Conservation (phyloP, 805 yeast genomes). For the Henningerozyma blattae region DNA sequence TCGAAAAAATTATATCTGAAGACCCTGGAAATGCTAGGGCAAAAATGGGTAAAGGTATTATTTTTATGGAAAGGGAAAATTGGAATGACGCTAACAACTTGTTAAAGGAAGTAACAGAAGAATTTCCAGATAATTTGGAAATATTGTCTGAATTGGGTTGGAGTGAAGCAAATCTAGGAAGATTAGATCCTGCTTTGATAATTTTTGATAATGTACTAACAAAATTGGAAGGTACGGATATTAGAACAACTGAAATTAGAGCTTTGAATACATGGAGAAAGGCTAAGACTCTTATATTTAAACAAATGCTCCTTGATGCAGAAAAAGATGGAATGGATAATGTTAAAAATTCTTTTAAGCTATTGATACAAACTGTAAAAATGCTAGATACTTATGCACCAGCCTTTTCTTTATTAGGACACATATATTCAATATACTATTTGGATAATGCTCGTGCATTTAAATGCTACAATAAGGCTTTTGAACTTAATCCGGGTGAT, state of each 20-base stretch:
- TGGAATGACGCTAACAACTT: slow-evolving; percentile 41
- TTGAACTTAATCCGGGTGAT: slow-evolving; percentile 74
- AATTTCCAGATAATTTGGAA: slow-evolving; percentile 39
- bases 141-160: slow-evolving; percentile 67
- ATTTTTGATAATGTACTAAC: slow-evolving; percentile 16
- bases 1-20: slow-evolving; percentile 43
- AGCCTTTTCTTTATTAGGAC: slow-evolving; percentile 72
- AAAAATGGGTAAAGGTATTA: slow-evolving; percentile 69
- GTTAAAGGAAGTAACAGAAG: slow-evolving; percentile 37
- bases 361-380: slow-evolving; percentile 50
- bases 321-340: slow-evolving; percentile 10
- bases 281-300: slow-evolving; percentile 47
- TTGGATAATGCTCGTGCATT: slow-evolving; percentile 58
- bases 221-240: slow-evolving; percentile 37
- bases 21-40: slow-evolving; percentile 45
- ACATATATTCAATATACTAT: slow-evolving; percentile 47
- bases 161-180: slow-evolving; percentile 52
- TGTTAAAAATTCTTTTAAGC: slow-evolving; percentile 40
- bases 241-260: slow-evolving; percentile 39
- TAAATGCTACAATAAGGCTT: slow-evolving; percentile 80
- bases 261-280: slow-evolving; percentile 62
- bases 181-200: slow-evolving; percentile 34
- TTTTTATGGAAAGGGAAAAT: slow-evolving; percentile 54
- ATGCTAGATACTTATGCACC: slow-evolving; percentile 58
- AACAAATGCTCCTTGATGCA: slow-evolving; percentile 12